A percentile compares a stretch with the other conserved stretches of the same genome.
Evolutionary conservation across 2,329 filamentous ascomycete species (phyloP).

Genomic region (Phyllosticta citrichinensis): DNA sequence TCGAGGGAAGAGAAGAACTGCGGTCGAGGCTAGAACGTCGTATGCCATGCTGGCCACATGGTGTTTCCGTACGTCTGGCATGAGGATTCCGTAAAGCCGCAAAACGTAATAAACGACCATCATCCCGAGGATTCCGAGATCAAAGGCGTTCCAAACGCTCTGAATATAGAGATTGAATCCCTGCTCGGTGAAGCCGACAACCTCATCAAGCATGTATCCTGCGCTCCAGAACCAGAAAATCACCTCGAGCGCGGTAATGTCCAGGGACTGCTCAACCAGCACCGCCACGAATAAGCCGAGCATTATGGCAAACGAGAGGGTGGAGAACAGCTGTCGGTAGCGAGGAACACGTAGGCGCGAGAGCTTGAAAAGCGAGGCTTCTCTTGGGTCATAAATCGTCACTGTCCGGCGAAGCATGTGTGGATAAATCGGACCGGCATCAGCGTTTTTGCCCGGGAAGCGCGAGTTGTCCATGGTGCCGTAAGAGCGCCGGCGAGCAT

Average conservation of each 20-base stretch:
- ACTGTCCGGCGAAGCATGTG: conserved; percentile 55
- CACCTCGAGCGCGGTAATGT: conserved; percentile 76
- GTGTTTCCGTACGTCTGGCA: conserved; percentile 59
- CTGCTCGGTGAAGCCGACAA: conserved; percentile 93
- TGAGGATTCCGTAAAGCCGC: conserved; percentile 75
- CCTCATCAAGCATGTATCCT: conserved; percentile 91
- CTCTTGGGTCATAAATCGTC: conserved; percentile 77
- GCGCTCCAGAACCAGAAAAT: conserved; percentile 98
- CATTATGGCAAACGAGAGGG: conserved; percentile 73
- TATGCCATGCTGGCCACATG: conserved; percentile 77
- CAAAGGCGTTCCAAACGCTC: conserved; percentile 96
- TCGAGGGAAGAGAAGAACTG: conserved; percentile 78
- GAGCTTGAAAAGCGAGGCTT: conserved; percentile 84
- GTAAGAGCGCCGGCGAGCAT: conserved; percentile 13
- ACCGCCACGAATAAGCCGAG: conserved; percentile 80
- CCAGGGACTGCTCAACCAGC: conserved; percentile 60
- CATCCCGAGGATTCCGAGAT: conserved; percentile 77
- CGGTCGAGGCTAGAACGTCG: conserved; percentile 86
- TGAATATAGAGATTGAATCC: conserved; percentile 94
- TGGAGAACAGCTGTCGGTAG: conserved; percentile 85
- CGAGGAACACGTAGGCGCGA: conserved; percentile 83
- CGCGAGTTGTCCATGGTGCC: conserved; percentile 11
- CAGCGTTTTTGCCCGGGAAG: not conserved
- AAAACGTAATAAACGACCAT: conserved; percentile 85
- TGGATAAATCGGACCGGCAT: conserved; percentile 17